Base-by-base conservation (phyloP, 2,329 filamentous ascomycete genomes). In the Xylaria sp. region DNA sequence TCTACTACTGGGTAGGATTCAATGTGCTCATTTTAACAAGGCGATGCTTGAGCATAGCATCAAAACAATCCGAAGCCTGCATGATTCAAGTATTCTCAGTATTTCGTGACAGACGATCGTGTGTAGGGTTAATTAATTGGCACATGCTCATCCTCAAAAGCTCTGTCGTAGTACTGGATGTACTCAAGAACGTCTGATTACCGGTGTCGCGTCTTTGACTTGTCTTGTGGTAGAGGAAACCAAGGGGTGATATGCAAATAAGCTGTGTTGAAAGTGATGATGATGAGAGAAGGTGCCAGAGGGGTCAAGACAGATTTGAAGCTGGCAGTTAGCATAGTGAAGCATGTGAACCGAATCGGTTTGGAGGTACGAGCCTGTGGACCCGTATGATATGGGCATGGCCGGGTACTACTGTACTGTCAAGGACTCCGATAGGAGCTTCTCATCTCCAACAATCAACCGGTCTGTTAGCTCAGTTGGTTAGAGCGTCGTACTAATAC, bases 401-500 rank as follows among this genome's bases (percentile, higher is more conserved):
- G 44, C 44, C 44, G 44, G 44, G 44, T 46, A 46, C 44, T 46
- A 46, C 44, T 46, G 44, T 44, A 44, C 15, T 44, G 39, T 44
- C 39, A 44, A 44, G 39, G 18, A 46, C 44, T 46, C 18, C 44
- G 44, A 46, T 46, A 46, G 20, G 44, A 46, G 44, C 8, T 46
- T 8, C 44, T 46, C 18, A 46, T 46, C 44, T 46, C 44, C 44
- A 46, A 46, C 18, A n/a, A 20, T 20, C n/a, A 46, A 18, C n/a
- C 18, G 44, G 44, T 46, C 18, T 3, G 44, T 46, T 48, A 48
- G 46, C 46, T 48, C 46, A 48, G 46, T 48, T 48, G 46, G 46
- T 48, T 48, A 48, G 46, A 48, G 46, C 46, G 46, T 48, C 46
- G 46, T 48, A 44, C 41, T 44, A 48, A 20, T 48, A n/a, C n/a